phyloP scores from a whole-genome alignment of 2,329 filamentous ascomycete genomes.

The Capronia americana region DNA sequence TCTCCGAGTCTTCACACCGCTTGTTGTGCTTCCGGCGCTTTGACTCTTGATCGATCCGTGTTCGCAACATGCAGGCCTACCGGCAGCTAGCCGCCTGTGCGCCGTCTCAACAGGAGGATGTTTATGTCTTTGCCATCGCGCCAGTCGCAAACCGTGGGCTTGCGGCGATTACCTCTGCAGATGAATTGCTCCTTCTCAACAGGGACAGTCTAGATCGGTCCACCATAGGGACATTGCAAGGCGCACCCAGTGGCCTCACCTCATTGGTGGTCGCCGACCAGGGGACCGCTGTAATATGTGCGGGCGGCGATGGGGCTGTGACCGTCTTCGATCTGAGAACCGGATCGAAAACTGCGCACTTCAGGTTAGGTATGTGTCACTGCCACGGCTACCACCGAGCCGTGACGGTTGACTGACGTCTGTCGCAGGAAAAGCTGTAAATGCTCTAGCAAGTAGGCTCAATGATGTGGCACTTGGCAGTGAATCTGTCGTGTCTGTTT shows the following conservation, averaged over 20 bases:
- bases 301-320: slow-evolving; percentile 36
- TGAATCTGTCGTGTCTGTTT: slow-evolving; percentile 38
- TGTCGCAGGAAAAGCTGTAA: slow-evolving; percentile 33
- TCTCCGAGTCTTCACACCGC: slow-evolving; percentile 13
- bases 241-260: slow-evolving; percentile 29
- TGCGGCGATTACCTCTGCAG: slow-evolving; percentile 39
- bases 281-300: slow-evolving; percentile 32
- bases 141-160: slow-evolving; percentile 32
- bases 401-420: background rate
- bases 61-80: slow-evolving; percentile 25
- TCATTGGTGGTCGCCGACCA: slow-evolving; percentile 32
- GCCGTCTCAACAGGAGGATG: slow-evolving; percentile 33
- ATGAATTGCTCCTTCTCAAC: slow-evolving; percentile 38
- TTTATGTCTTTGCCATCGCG: slow-evolving; percentile 38
- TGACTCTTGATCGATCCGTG: background rate
- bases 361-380: slow-evolving; percentile 32
- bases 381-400: background rate
- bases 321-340: slow-evolving; percentile 37
- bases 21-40: background rate
- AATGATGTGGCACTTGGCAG: slow-evolving; percentile 36
- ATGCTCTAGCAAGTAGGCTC: slow-evolving; percentile 33
- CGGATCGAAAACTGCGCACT: slow-evolving; percentile 22
- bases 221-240: slow-evolving; percentile 15
- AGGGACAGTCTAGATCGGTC: slow-evolving; percentile 23
- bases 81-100: slow-evolving; percentile 26